Percentiles rank a stretch among this genome's conserved stretches.
Conservation (phyloP, 352 stramenopile species). For the Pythium guiyangense region DNA sequence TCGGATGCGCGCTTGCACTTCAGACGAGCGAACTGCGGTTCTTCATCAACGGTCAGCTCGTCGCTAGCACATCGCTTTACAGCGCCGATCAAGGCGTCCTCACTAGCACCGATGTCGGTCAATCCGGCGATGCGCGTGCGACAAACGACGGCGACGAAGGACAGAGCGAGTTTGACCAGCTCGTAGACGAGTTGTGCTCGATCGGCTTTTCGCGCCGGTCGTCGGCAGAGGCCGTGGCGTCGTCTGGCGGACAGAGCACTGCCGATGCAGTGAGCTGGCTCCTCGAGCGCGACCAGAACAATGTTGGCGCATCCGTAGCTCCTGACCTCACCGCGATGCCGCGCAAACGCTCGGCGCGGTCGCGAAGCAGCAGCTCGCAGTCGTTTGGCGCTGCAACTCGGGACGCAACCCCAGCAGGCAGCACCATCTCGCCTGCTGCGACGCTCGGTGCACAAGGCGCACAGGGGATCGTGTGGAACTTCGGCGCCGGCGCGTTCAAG, state of each 20-base stretch:
- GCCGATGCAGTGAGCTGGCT: constrained; percentile 37
- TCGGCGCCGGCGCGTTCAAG: constrained; percentile 59
- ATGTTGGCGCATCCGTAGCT: neutral
- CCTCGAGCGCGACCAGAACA: constrained; percentile 15
- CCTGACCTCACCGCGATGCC: neutral
- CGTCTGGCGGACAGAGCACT: constrained; percentile 19
- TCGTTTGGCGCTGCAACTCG: neutral
- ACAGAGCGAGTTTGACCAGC: constrained; percentile 31
- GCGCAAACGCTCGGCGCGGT: constrained; percentile 5
- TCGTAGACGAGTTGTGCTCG: constrained; percentile 47
- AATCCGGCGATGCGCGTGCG: neutral
- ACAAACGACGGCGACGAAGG: neutral
- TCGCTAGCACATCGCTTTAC: constrained; percentile 15
- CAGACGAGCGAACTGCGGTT: constrained; percentile 33
- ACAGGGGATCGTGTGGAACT: constrained; percentile 68
- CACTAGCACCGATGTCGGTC: neutral
- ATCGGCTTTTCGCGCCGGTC: constrained; percentile 41
- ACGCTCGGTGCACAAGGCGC: constrained; percentile 50
- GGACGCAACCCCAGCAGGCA: neutral
- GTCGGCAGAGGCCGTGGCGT: constrained; percentile 32
- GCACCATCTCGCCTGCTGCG: constrained; percentile 21
- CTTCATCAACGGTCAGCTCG: constrained; percentile 51
- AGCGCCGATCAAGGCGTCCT: neutral
- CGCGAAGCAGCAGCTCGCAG: constrained; percentile 9
- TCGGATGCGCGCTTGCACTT: constrained; percentile 44